A percentile compares a stretch with the other conserved stretches of the same genome.
These are phyloP conservation scores for Nakazawaea ernobii DNA, from an alignment of 805 yeast species.

Conservation along the genomic window DNA sequence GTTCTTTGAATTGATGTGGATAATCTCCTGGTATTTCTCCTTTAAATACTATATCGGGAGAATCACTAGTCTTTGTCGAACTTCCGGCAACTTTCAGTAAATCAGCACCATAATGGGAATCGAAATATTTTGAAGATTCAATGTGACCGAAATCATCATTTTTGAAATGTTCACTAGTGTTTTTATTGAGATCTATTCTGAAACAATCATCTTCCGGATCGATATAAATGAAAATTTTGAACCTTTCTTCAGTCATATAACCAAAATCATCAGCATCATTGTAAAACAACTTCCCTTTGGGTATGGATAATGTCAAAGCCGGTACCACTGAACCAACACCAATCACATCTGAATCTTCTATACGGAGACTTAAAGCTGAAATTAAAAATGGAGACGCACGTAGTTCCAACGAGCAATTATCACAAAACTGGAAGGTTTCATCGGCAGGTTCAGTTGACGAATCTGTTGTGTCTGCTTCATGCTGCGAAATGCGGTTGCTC, in stretches of 20 bases:
- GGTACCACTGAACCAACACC: constrained; percentile 7
- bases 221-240: constrained; percentile 2
- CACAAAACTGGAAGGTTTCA: background rate
- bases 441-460: background rate
- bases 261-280: constrained; percentile 7
- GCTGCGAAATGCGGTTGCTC: background rate
- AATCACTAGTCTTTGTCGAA: background rate
- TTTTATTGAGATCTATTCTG: constrained; percentile 6
- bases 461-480: background rate
- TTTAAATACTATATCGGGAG: constrained; percentile 6
- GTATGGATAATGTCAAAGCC: background rate
- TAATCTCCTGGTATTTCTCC: constrained; percentile 1
- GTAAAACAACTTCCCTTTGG: background rate
- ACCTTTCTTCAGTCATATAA: background rate
- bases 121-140: background rate
- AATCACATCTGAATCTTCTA: background rate
- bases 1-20: constrained; percentile 1
- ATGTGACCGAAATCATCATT: constrained; percentile 8
- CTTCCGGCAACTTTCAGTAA: background rate
- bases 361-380: background rate
- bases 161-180: constrained; percentile 2
- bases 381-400: constrained; percentile 6
- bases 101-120: background rate
- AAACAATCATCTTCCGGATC: constrained; percentile 2
- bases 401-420: constrained; percentile 3